phyloP scores from a whole-genome alignment of 2,329 filamentous ascomycete species.

The Acephala macrosclerotiorum region DNA sequence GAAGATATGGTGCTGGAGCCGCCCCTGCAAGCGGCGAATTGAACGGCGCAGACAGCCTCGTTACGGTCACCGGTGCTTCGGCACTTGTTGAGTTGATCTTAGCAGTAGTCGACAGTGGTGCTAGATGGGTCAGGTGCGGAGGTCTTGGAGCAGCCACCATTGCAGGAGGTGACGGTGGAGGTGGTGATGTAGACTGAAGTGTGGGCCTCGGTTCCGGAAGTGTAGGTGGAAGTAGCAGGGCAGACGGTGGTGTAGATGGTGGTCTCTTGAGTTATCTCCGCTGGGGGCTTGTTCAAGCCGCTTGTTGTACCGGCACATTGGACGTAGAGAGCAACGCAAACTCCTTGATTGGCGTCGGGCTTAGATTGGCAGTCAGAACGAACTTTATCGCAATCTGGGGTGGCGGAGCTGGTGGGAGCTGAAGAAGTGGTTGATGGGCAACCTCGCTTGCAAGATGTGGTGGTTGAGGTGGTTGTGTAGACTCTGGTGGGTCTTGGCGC shows the following conservation, averaged over 20 bases:
- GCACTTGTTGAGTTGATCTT: background rate
- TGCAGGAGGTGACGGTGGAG: slow-evolving; percentile 4
- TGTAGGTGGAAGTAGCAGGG: slow-evolving; percentile 7
- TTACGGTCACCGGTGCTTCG: background rate
- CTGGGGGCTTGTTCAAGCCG: background rate
- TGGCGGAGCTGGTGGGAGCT: background rate
- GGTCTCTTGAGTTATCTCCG: background rate
- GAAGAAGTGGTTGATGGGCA: no score
- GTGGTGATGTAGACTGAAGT: background rate
- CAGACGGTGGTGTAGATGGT: background rate
- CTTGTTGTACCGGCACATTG: background rate
- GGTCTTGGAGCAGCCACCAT: background rate
- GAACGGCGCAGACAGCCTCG: background rate
- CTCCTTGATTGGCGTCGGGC: background rate
- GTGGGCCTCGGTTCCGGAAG: background rate
- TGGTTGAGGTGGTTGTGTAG: no score
- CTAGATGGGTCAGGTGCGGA: background rate
- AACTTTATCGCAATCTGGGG: background rate
- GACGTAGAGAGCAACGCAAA: background rate
- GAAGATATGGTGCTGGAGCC: background rate
- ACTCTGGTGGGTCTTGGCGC: no score
- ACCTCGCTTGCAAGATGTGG: no score
- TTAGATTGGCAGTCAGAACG: background rate
- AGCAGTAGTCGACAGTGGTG: background rate
- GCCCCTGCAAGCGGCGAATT: background rate